Percentiles rank a stretch among this genome's conserved stretches.
These are phyloP conservation scores for Chaetomium sp. DNA, from an alignment of 2,329 filamentous ascomycete species.

Conservation along the genomic window DNA sequence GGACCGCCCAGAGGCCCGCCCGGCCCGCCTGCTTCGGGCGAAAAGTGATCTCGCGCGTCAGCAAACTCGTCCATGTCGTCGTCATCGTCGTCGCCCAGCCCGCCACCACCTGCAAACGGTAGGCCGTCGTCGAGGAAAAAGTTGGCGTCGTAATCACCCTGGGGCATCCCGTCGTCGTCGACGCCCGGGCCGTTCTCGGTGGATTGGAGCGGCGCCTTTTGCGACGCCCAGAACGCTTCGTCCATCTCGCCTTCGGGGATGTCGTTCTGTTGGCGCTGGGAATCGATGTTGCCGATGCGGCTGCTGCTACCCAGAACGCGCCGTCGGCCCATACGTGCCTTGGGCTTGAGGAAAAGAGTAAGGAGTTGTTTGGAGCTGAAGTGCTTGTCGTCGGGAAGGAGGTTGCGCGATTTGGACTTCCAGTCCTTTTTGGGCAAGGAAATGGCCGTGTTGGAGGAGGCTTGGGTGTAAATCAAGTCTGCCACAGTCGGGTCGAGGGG, in stretches of 20 bases:
- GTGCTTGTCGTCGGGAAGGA: slow-evolving; percentile 95
- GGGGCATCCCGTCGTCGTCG: slow-evolving; percentile 54
- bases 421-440: slow-evolving; percentile 88
- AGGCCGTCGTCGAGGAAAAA: slow-evolving; percentile 91
- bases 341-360: slow-evolving; percentile 89
- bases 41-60: slow-evolving; percentile 73
- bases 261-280: slow-evolving; percentile 35
- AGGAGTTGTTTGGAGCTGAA: slow-evolving; percentile 92
- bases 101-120: slow-evolving; percentile 55
- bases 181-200: slow-evolving; percentile 26
- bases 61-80: slow-evolving; percentile 62
- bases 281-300: slow-evolving; percentile 37
- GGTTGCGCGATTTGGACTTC: slow-evolving; percentile 87
- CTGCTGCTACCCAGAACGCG: slow-evolving; percentile 43
- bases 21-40: slow-evolving; percentile 44
- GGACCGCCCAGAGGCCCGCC: no score
- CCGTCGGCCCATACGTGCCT: slow-evolving; percentile 69
- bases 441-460: slow-evolving; percentile 73
- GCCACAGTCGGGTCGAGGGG: slow-evolving; percentile 65
- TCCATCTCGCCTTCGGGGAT: slow-evolving; percentile 74
- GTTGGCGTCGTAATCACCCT: slow-evolving; percentile 89
- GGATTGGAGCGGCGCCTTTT: slow-evolving; percentile 47
- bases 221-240: slow-evolving; percentile 88
- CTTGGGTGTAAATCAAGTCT: slow-evolving; percentile 74
- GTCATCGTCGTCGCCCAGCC: slow-evolving; percentile 56